Evolutionary conservation across 345 rosid species (phyloP), one percentile per base, ranked within the genome.

Genomic region (Rhodomyrtus tomentosa): DNA sequence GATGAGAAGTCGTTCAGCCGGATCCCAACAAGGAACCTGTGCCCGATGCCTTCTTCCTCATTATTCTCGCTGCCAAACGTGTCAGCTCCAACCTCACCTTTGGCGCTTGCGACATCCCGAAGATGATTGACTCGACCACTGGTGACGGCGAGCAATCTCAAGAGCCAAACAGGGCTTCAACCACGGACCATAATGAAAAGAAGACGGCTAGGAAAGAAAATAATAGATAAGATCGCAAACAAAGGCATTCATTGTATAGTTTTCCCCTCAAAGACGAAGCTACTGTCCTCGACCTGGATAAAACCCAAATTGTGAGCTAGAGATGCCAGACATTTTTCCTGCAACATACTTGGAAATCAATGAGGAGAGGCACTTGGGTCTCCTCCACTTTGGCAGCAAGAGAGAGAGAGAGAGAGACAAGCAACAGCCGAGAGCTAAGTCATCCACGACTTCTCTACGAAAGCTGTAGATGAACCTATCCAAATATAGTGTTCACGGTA

Each of bases 51-150:
- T 45, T 88, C 93, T 80, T 90, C 89, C 38, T 87, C 93, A 22
- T 81, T 90, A 16, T 14, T 13, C 32, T 86, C 91, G 74, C 87
- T 88, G 20, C 92, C n/a, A n/a, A n/a, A n/a, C n/a, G n/a, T n/a
- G n/a, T n/a, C n/a, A n/a, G n/a, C n/a, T n/a, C n/a, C n/a, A 5
- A 87, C 96, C 58, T 96, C 98, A 42, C 92, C 96, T 20, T 95
- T 48, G 0, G 96, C 98, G 42, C 59, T 91, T 27, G 91, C 90
- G 7, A 91, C 86, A 12, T 38, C 88, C 62, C 92, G 4, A 86
- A 74, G 81, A 80, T 84, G 52, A 27, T 53, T 38, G 87, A 52
- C 82, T 84, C 89, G 38, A 82, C 85, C 81, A 84, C 81, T 87
- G 4, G 56, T 84, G 2, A 56, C 82, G 38, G n/a, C 81, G 51